These are phyloP conservation scores for Herpetomonas tarakana DNA, from an alignment of 208 protist genomes.

Conservation along the genomic window DNA sequence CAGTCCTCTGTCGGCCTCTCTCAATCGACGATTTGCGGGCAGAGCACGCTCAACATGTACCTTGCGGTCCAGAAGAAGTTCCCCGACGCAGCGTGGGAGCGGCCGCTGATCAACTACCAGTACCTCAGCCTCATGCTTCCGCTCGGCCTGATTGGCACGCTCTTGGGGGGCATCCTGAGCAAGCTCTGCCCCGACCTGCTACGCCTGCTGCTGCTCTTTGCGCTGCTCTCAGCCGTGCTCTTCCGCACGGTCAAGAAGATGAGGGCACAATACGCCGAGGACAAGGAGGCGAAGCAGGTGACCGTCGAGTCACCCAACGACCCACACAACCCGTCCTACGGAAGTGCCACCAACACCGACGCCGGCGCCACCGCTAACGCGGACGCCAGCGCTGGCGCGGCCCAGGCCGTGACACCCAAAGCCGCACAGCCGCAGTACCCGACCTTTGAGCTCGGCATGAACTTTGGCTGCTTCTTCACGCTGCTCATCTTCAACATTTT, in stretches of 20 bases:
- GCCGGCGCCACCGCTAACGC: background rate
- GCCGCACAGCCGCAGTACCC: conserved; percentile 53
- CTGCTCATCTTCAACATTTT: conserved; percentile 66
- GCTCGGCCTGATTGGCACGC: conserved; percentile 65
- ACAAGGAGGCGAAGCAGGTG: conserved; percentile 21
- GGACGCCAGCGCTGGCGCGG: background rate
- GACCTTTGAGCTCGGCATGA: conserved; percentile 38
- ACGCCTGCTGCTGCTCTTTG: conserved; percentile 70
- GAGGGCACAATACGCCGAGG: conserved; percentile 42
- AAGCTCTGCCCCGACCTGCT: conserved; percentile 77
- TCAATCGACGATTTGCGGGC: conserved; percentile 84
- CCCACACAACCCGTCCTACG: background rate
- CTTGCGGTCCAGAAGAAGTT: conserved; percentile 52
- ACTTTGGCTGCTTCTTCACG: conserved; percentile 55
- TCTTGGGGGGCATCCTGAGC: conserved; percentile 67
- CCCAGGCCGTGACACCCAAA: background rate
- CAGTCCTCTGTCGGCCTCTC: conserved; percentile 64
- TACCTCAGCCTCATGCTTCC: conserved; percentile 76
- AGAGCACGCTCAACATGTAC: conserved; percentile 78
- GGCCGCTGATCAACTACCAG: conserved; percentile 87
- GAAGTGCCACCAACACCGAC: conserved; percentile 6
- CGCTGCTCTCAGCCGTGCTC: conserved; percentile 58
- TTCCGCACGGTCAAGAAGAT: conserved; percentile 61
- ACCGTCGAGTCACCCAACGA: conserved; percentile 7
- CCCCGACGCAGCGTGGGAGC: conserved; percentile 37